Conservation (phyloP, 1,139 yeast genomes). For the Diutina siamensis region DNA sequence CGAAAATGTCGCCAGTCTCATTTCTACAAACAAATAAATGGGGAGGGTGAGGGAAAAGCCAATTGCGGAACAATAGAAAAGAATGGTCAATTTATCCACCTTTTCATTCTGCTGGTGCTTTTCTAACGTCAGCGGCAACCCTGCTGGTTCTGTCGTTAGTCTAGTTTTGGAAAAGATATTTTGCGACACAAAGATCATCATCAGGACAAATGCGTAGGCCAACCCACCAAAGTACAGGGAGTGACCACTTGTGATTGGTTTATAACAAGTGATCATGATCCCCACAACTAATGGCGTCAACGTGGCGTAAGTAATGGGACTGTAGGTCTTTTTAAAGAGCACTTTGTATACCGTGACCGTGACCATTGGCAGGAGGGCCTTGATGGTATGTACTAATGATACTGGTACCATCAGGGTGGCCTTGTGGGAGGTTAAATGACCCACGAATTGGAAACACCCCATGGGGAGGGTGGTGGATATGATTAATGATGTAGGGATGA, state of each 20-base stretch:
- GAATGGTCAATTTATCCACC: conserved; percentile 71
- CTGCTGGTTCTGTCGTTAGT: conserved; percentile 31
- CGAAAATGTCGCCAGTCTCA: conserved; percentile 24
- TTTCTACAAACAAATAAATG: conserved; percentile 61
- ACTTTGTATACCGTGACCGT: conserved; percentile 74
- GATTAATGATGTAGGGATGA: conserved; percentile 44
- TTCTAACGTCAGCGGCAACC: conserved; percentile 9
- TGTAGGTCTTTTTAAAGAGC: conserved; percentile 46
- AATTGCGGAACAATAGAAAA: conserved; percentile 72
- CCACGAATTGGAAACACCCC: conserved; percentile 87
- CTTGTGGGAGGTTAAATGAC: conserved; percentile 82
- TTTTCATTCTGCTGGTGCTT: conserved; percentile 22
- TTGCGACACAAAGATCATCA: conserved; percentile 81
- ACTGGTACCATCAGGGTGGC: conserved; percentile 86
- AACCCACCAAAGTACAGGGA: conserved; percentile 48
- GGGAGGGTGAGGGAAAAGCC: conserved; percentile 78
- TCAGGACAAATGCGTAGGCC: conserved; percentile 64
- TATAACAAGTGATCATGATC: conserved; percentile 73
- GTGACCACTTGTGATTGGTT: conserved; percentile 16
- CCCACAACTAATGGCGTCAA: conserved; percentile 69
- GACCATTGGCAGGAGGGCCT: conserved; percentile 77
- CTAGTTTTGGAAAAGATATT: conserved; percentile 84
- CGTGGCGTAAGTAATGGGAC: conserved; percentile 59
- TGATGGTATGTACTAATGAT: conserved; percentile 82
- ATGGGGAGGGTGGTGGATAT: conserved; percentile 71